Percentiles rank a stretch among this genome's conserved stretches.
Evolutionary conservation across 164 flowering plant genomes (phyloP).

Genomic region (Chloranthus sessilifolius): DNA sequence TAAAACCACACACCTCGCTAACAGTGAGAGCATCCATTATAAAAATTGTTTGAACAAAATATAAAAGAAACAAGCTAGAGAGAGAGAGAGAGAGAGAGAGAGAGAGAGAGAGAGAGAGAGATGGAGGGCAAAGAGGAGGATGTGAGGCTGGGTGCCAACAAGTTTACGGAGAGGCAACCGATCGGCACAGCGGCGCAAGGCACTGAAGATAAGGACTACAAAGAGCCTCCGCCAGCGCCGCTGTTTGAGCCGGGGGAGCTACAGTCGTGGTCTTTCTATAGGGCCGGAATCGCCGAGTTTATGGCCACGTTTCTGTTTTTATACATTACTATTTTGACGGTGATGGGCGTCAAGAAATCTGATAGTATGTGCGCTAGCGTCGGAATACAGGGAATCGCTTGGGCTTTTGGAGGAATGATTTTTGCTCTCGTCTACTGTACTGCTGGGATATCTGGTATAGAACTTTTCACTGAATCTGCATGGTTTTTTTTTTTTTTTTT

Average conservation of each 20-base stretch:
- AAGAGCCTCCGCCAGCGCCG: slow-evolving; percentile 47
- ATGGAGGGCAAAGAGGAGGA: slow-evolving; percentile 32
- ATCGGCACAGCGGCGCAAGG: slow-evolving; percentile 50
- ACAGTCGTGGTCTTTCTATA: slow-evolving; percentile 65
- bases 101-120: neutral
- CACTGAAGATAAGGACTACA: slow-evolving; percentile 50
- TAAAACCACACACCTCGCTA: neutral
- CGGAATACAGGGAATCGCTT: slow-evolving; percentile 57
- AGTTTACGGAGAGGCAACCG: slow-evolving; percentile 24
- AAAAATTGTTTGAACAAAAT: neutral
- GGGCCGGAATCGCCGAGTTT: slow-evolving; percentile 91
- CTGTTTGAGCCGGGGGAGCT: slow-evolving; percentile 47
- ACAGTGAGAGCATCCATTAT: neutral
- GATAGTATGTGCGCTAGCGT: slow-evolving; percentile 45
- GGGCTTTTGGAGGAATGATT: slow-evolving; percentile 73
- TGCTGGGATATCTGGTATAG: slow-evolving; percentile 77
- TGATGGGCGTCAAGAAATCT: slow-evolving; percentile 53
- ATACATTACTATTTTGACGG: slow-evolving; percentile 61
- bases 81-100: neutral
- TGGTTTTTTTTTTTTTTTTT: neutral
- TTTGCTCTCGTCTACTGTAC: slow-evolving; percentile 87
- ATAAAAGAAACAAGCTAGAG: neutral
- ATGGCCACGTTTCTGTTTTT: slow-evolving; percentile 73
- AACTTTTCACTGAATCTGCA: neutral
- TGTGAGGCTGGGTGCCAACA: slow-evolving; percentile 26